Percentiles rank a stretch among this genome's conserved stretches.
Evolutionary conservation across 306 rosid genomes (phyloP).

Genomic region (Rosa chinensis): DNA sequence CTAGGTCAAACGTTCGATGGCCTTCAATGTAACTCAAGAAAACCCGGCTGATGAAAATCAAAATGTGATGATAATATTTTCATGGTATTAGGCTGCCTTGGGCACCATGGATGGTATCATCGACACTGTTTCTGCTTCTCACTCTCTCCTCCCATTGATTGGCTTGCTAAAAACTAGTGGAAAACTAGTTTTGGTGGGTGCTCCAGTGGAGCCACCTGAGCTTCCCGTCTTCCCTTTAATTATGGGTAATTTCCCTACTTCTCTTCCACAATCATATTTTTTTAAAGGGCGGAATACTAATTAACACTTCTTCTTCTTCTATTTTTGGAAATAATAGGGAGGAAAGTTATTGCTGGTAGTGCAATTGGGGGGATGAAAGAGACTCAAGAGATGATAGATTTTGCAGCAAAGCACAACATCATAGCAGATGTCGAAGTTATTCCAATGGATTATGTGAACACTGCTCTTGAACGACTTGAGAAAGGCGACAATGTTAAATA

Average conservation of each 20-base stretch:
- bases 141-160: conserved; percentile 26
- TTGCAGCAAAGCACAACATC: conserved; percentile 25
- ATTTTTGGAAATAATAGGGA: background rate
- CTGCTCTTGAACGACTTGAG: conserved; percentile 19
- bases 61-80: background rate
- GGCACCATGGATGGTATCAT: conserved; percentile 44
- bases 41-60: no score
- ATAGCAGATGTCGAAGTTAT: conserved; percentile 24
- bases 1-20: no score
- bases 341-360: conserved; percentile 40
- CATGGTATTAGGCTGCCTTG: conserved; percentile 23
- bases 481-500: conserved; percentile 19
- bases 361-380: conserved; percentile 19
- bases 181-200: conserved; percentile 41
- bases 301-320: background rate
- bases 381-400: conserved; percentile 22
- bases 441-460: conserved; percentile 19
- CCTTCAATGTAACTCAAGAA: no score
- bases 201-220: conserved; percentile 17
- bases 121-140: conserved; percentile 36
- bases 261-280: background rate
- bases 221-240: conserved; percentile 32
- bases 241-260: conserved; percentile 22
- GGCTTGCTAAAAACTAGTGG: conserved; percentile 28
- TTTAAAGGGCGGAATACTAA: background rate